phyloP scores from a whole-genome alignment of 371 early-diverging fungal genomes.

The Fennellomyces sp. region DNA sequence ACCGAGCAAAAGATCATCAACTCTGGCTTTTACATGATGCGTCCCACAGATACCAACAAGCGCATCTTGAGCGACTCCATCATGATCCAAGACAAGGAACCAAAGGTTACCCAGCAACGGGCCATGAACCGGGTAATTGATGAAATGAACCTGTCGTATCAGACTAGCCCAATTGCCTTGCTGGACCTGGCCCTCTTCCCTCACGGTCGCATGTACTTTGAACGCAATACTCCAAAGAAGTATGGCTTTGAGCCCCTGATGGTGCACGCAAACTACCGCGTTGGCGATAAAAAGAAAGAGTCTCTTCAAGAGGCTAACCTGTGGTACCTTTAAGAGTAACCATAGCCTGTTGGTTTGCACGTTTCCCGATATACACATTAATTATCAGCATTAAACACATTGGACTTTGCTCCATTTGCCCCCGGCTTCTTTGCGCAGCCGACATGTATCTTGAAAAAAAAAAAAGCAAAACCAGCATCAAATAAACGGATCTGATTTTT shows the following conservation, averaged over 20 bases:
- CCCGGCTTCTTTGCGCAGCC: too few species aligned
- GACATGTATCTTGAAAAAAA: too few species aligned
- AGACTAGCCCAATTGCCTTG: conserved; percentile 38
- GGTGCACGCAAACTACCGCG: conserved; percentile 48
- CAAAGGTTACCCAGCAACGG: conserved; percentile 50
- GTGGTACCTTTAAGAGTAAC: conserved; percentile 33
- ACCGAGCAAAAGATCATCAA: conserved; percentile 45
- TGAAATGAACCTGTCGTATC: conserved; percentile 43
- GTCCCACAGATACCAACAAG: conserved; percentile 43
- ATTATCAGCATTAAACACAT: too few species aligned
- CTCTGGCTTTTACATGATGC: conserved; percentile 54
- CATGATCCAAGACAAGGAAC: conserved; percentile 44
- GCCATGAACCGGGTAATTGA: conserved; percentile 51
- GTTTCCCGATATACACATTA: too few species aligned
- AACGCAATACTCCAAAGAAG: conserved; percentile 36
- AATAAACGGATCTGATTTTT: too few species aligned
- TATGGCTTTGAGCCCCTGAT: conserved; percentile 48
- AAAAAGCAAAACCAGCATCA: too few species aligned
- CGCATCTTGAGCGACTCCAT: conserved; percentile 45
- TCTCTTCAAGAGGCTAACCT: conserved; percentile 39
- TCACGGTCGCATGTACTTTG: conserved; percentile 50
- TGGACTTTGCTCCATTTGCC: too few species aligned
- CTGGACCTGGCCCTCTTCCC: conserved; percentile 47
- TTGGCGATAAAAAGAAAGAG: conserved; percentile 60
- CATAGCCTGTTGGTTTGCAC: too few species aligned